A percentile compares a stretch with the other conserved stretches of the same genome.
phyloP scores from a whole-genome alignment of 2,329 filamentous ascomycete genomes.

The Penicillium glabrum region DNA sequence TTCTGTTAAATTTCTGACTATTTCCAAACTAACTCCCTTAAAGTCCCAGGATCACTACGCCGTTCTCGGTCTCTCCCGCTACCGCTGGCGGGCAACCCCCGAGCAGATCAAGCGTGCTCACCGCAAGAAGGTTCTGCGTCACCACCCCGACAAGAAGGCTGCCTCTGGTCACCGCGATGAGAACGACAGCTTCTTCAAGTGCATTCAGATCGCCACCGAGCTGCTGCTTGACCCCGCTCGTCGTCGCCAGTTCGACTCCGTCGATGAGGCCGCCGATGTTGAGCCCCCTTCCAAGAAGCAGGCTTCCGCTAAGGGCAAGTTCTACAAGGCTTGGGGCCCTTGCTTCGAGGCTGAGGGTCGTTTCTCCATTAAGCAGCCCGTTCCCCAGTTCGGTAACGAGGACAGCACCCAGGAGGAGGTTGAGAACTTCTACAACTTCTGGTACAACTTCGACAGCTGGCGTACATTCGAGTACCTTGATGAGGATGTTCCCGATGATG shows the following conservation, averaged over 20 bases:
- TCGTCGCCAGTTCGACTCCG: slow-evolving; percentile 93
- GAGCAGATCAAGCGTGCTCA: slow-evolving; percentile 99
- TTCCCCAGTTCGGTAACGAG: slow-evolving; percentile 80
- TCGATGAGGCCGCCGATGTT: slow-evolving; percentile 90
- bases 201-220: slow-evolving; percentile 97
- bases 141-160: slow-evolving; percentile 98
- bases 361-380: slow-evolving; percentile 88
- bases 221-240: slow-evolving; percentile 88
- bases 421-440: slow-evolving; percentile 98
- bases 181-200: slow-evolving; percentile 99
- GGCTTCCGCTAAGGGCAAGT: slow-evolving; percentile 72
- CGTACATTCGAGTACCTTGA: slow-evolving; percentile 96
- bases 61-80: slow-evolving; percentile 87
- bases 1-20: not conserved
- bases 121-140: slow-evolving; percentile 98
- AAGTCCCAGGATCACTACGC: slow-evolving; percentile 97
- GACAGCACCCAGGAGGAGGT: slow-evolving; percentile 86
- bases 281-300: slow-evolving; percentile 93
- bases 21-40: slow-evolving; percentile 9
- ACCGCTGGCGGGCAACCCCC: slow-evolving; percentile 88
- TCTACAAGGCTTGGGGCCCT: slow-evolving; percentile 89
- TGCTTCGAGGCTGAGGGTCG: slow-evolving; percentile 90
- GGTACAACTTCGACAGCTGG: slow-evolving; percentile 99
- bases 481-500: slow-evolving; percentile 98
- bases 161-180: slow-evolving; percentile 80